Evolutionary conservation across 192 early-diverging fungal genomes (phyloP).

Genomic region (Linnemannia zychae): DNA sequence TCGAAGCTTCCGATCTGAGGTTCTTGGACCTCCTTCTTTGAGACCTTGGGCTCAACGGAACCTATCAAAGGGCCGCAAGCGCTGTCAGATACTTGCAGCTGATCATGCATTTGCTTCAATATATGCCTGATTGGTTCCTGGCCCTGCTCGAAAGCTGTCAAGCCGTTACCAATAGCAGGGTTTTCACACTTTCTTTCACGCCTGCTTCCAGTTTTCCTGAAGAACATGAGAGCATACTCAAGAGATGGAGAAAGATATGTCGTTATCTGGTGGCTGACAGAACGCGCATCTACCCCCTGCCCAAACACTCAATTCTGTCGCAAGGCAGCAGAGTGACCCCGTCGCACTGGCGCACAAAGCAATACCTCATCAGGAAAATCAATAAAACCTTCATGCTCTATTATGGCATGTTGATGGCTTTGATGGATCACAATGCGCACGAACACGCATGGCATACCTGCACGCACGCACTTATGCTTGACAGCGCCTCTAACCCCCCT

Average conservation of each 20-base stretch:
- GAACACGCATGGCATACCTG: not conserved
- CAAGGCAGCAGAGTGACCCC: not conserved
- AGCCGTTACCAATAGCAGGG: not conserved
- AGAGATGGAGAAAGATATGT: not conserved
- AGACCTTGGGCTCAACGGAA: not conserved
- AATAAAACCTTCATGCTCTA: not conserved
- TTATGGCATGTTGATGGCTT: no score
- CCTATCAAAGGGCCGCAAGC: not conserved
- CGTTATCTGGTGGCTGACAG: not conserved
- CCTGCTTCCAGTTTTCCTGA: not conserved
- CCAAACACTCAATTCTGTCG: not conserved
- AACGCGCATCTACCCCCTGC: not conserved
- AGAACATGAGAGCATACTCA: not conserved
- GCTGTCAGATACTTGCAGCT: not conserved
- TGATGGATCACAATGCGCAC: slow-evolving; percentile 3
- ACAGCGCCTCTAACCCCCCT: not conserved
- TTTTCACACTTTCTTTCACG: not conserved
- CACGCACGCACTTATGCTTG: not conserved
- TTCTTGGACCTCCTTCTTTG: not conserved
- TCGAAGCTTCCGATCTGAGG: not conserved
- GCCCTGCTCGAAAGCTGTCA: no score
- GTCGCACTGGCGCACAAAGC: not conserved
- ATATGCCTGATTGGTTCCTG: no score
- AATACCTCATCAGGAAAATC: not conserved
- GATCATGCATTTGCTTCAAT: not conserved